Conservation (phyloP, 108 stramenopile genomes). For the Cyclostephanos tholiformis region DNA sequence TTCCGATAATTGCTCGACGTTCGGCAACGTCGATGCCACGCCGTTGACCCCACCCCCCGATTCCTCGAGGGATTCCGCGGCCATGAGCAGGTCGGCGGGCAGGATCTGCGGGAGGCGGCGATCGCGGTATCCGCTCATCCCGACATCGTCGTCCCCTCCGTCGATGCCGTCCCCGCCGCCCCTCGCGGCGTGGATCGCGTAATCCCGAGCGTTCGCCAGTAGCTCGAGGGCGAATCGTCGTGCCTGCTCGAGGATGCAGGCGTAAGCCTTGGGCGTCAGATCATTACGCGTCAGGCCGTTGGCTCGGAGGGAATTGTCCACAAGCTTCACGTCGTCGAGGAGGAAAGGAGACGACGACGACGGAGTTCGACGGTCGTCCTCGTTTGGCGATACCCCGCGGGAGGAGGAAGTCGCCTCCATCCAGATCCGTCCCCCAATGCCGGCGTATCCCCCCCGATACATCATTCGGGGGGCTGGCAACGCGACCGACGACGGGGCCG, state of each 20-base stretch:
- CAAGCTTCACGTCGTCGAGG: conserved; percentile 67
- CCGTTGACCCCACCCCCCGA: conserved; percentile 33
- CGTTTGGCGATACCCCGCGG: not conserved
- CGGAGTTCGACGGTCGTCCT: not conserved
- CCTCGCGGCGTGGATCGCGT: conserved; percentile 61
- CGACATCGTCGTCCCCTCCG: not conserved
- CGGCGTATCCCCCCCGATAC: conserved; percentile 37
- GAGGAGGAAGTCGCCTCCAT: conserved; percentile 26
- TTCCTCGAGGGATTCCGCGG: conserved; percentile 63
- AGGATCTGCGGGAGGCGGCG: conserved; percentile 33
- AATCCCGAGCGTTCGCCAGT: conserved; percentile 79
- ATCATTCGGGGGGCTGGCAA: conserved; percentile 27
- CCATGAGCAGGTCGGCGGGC: conserved; percentile 48
- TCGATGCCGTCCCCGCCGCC: conserved; percentile 8
- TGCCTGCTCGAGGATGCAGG: conserved; percentile 79
- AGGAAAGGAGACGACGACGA: conserved; percentile 30
- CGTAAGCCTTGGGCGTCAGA: conserved; percentile 76
- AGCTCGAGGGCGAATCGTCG: conserved; percentile 75
- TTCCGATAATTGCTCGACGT: conserved; percentile 47
- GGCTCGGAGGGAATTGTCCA: conserved; percentile 59
- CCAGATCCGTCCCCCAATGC: conserved; percentile 29
- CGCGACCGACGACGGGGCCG: not conserved
- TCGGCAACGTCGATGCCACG: conserved; percentile 51
- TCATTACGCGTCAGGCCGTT: conserved; percentile 63
- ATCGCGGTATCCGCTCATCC: too few species aligned